Evolutionary conservation across 129 eudicot species (phyloP).

Genomic region (Pittosporum tobira): DNA sequence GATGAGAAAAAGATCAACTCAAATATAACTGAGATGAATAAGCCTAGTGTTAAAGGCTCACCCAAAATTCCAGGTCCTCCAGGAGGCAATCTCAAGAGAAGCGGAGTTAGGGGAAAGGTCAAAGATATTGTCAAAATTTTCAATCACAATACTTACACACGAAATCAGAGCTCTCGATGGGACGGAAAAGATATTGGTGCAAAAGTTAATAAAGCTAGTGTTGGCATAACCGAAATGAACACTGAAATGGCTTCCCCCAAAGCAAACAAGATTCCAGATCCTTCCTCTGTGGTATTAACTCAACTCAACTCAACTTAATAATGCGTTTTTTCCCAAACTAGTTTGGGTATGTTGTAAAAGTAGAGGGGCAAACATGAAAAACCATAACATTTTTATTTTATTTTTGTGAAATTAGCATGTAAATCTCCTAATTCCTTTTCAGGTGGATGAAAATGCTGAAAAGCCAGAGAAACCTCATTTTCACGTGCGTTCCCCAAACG

Average conservation of each 20-base stretch:
- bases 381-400: too few species aligned
- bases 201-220: conserved; percentile 24
- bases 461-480: conserved; percentile 17
- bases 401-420: neutral
- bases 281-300: conserved; percentile 25
- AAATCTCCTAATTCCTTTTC: conserved; percentile 7
- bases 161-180: conserved; percentile 60
- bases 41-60: conserved; percentile 23
- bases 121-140: conserved; percentile 61
- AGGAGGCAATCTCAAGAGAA: conserved; percentile 18
- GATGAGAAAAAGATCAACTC: conserved; percentile 24
- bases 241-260: conserved; percentile 19
- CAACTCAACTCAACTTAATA: too few species aligned
- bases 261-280: conserved; percentile 29
- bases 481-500: conserved; percentile 18
- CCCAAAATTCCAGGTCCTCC: conserved; percentile 25
- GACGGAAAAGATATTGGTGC: conserved; percentile 12
- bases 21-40: conserved; percentile 22
- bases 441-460: conserved; percentile 26
- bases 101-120: conserved; percentile 61
- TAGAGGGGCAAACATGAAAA: too few species aligned
- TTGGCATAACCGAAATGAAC: conserved; percentile 10
- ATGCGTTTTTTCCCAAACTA: too few species aligned
- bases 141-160: conserved; percentile 24
- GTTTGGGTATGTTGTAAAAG: too few species aligned